Base-by-base conservation (phyloP, 1,139 yeast genomes). In the Taphrina flavorubra region DNA sequence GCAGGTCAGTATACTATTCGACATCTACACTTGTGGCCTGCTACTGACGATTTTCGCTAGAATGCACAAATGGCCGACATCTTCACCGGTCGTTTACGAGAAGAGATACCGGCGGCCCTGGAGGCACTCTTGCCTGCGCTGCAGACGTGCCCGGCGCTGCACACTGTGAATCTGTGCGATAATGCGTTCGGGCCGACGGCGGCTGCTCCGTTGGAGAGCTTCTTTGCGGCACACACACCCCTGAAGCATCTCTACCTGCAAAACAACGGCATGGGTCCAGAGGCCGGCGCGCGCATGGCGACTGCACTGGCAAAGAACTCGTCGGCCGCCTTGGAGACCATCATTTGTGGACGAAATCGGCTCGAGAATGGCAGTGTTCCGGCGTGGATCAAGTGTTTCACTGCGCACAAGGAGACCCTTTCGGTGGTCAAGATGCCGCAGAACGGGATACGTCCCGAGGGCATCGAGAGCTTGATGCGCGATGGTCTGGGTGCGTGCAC, bases 111-210 rank as follows among this genome's bases (percentile, higher is more conserved):
- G 37, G 85, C 86, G 73, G 87, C 97, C 7, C 83, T 94, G 77
- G 85, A 85, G 70, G 82, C 83, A 73, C 81, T 94, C 71, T 84
- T 92, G 72, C 90, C 92, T 31, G 88, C 90, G 0, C 82, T 94
- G 67, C 81, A 90, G 74, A 79, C 85, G 73, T 87, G 90, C 74
- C 85, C 87, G 68, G 83, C 88, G 51, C 83, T 92, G 74, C 84
- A 84, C 72, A 86, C 92, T 58, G 81, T 94, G 71, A 89, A 94
- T 78, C 83, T 95, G 73, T 88, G 97, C 75, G 99, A 94, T 78
- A 94, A 94, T 78, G 99, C 99, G 0, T 89, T 94, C 78, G 99
- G 99, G 10, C 87, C 94, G 76, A 96, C 95, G 77, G 90, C 98
- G 42, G 91, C 94, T 72, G 96, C 89, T 71, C 96, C 95, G 14